phyloP scores from a whole-genome alignment of 2,329 filamentous ascomycete species.

The Pseudogymnoascus sp. region DNA sequence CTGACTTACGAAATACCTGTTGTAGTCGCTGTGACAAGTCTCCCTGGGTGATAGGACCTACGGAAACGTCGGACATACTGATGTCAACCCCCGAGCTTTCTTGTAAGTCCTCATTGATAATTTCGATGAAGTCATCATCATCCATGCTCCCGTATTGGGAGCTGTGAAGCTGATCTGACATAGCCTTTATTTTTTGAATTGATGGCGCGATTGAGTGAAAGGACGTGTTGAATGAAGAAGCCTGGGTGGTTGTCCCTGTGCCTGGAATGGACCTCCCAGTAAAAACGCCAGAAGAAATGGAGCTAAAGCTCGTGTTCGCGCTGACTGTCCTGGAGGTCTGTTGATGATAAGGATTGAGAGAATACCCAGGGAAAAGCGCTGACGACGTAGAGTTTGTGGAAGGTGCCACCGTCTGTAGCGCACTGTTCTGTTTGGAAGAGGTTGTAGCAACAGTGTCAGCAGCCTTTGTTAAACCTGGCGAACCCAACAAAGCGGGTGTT shows the following conservation, averaged over 20 bases:
- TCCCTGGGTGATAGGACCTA: conserved; percentile 13
- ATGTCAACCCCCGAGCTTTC: not conserved
- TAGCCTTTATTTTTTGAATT: not conserved
- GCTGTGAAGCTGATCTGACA: conserved; percentile 15
- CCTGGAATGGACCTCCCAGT: conserved; percentile 13
- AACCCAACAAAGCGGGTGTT: conserved; percentile 2
- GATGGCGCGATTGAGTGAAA: not conserved
- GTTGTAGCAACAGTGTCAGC: not conserved
- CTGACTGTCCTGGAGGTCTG: conserved; percentile 3
- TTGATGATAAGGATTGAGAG: not conserved
- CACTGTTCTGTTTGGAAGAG: not conserved
- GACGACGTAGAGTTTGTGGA: conserved; percentile 12
- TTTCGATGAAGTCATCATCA: conserved; percentile 18
- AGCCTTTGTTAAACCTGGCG: not conserved
- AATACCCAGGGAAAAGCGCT: not conserved
- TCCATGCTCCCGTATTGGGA: conserved; percentile 24
- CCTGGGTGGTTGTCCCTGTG: not conserved
- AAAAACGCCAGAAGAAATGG: conserved; percentile 19
- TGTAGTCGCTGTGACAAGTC: conserved; percentile 15
- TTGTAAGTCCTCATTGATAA: conserved; percentile 10
- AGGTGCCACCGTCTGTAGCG: not conserved
- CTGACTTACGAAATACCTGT: conserved; percentile 20
- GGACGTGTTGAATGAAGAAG: conserved; percentile 18
- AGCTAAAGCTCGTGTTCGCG: conserved; percentile 21
- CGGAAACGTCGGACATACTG: conserved; percentile 12